Conservation (phyloP, 352 stramenopile genomes). For the Globisporangium iwayamae region DNA sequence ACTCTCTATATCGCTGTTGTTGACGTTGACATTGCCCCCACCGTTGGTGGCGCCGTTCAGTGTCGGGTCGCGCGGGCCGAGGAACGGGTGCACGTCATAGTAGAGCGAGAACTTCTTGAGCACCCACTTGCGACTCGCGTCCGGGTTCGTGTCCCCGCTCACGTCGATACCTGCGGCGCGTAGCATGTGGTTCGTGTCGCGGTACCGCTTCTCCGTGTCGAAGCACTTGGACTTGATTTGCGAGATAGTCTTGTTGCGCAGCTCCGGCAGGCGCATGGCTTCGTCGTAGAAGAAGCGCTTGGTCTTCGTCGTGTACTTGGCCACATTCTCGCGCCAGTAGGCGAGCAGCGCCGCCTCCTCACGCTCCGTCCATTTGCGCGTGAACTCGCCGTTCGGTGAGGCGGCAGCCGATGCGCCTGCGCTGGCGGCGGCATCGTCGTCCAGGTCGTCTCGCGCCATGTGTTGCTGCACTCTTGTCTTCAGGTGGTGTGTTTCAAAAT, state of each 20-base stretch:
- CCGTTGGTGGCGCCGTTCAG: neutral
- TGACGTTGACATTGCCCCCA: neutral
- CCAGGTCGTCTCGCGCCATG: too few relatives aligned
- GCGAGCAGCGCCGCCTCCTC: conserved; percentile 17
- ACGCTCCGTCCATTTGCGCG: conserved; percentile 17
- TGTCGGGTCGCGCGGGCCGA: conserved; percentile 4
- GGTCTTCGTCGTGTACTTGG: conserved; percentile 15
- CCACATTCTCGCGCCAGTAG: conserved; percentile 18
- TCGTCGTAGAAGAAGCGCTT: conserved; percentile 21
- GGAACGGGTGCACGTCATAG: conserved; percentile 20
- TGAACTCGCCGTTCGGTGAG: conserved; percentile 1
- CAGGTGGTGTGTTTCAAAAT: neutral
- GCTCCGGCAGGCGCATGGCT: conserved; percentile 11
- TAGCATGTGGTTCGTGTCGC: conserved; percentile 11
- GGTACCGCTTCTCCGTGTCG: conserved; percentile 22
- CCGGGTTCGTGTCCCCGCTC: neutral
- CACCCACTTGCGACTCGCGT: conserved; percentile 9
- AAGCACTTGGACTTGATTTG: conserved; percentile 24
- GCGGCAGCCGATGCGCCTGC: neutral
- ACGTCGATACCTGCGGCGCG: conserved; percentile 4
- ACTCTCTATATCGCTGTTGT: neutral
- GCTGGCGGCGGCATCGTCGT: too few relatives aligned
- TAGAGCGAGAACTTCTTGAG: conserved; percentile 21
- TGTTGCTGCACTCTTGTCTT: neutral
- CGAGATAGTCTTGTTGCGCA: conserved; percentile 13